phyloP scores from a whole-genome alignment of 139 green algal genomes.

The Raphidocelis subcapitata region DNA sequence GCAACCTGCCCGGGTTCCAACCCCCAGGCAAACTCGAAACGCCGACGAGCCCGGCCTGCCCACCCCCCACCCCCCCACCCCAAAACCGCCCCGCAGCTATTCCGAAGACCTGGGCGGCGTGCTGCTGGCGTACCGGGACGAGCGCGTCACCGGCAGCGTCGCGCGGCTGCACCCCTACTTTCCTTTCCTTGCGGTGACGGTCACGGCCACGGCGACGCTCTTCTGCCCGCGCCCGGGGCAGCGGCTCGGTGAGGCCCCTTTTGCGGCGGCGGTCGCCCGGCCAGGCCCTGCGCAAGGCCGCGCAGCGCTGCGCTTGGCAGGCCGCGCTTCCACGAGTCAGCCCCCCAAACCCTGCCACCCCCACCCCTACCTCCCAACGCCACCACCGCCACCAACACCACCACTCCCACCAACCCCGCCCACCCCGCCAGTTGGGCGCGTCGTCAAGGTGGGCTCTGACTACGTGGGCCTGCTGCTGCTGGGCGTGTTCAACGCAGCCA shows the following conservation, averaged over 20 bases:
- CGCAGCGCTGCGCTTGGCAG: too few relatives aligned
- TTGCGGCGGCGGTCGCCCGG: background rate
- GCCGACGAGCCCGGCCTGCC: too few relatives aligned
- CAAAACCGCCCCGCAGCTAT: too few relatives aligned
- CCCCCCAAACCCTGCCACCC: background rate
- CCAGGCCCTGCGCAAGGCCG: background rate
- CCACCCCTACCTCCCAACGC: too few relatives aligned
- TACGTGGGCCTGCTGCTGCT: conserved; percentile 71
- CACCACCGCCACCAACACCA: too few relatives aligned
- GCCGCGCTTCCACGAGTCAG: too few relatives aligned
- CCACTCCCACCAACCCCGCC: background rate
- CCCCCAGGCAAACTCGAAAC: too few relatives aligned
- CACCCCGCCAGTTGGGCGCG: conserved; percentile 39
- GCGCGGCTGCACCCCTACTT: conserved; percentile 60
- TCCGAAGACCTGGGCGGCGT: conserved; percentile 54
- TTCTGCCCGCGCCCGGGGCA: conserved; percentile 42
- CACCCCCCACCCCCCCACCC: too few relatives aligned
- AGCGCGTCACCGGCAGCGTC: background rate
- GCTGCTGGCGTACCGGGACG: conserved; percentile 41
- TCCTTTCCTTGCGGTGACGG: conserved; percentile 47
- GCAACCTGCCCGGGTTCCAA: too few relatives aligned
- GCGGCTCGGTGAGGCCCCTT: conserved; percentile 33
- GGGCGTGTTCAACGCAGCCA: conserved; percentile 66
- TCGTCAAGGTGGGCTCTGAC: conserved; percentile 63
- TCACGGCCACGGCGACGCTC: conserved; percentile 41